Percentiles rank a stretch among this genome's conserved stretches.
Evolutionary conservation across 345 rosid species (phyloP).

Genomic region (Aethionema arabicum): DNA sequence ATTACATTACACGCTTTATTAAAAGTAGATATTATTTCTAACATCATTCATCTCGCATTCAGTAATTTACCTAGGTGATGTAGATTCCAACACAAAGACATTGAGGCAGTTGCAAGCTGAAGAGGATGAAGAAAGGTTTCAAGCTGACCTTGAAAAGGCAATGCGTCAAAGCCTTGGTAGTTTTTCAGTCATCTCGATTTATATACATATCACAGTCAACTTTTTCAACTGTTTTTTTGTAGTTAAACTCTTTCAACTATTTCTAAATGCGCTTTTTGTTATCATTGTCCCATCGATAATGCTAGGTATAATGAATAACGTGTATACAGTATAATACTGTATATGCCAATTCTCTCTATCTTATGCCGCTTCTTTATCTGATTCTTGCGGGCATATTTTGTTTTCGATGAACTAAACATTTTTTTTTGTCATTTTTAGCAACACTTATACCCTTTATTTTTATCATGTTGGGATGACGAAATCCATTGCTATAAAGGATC

Average conservation of each 20-base stretch:
- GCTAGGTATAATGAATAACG: conserved; percentile 7
- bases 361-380: conserved; percentile 12
- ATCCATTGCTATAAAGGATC: conserved; percentile 7
- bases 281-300: conserved; percentile 15
- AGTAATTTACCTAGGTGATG: conserved; percentile 37
- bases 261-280: conserved; percentile 5
- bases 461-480: conserved; percentile 11
- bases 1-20: conserved; percentile 7
- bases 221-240: conserved; percentile 4
- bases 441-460: background rate
- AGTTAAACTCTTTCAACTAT: too few species aligned
- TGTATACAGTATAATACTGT: background rate
- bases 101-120: conserved; percentile 73
- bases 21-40: background rate
- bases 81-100: conserved; percentile 59
- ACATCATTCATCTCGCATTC: conserved; percentile 22
- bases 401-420: conserved; percentile 4
- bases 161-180: conserved; percentile 92
- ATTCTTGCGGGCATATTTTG: background rate
- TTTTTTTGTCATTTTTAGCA: background rate
- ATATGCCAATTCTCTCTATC: background rate
- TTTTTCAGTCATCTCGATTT: conserved; percentile 19
- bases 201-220: conserved; percentile 7
- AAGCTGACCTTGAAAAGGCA: conserved; percentile 83
- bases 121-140: conserved; percentile 90